A percentile compares a stretch with the other conserved stretches of the same genome.
These are phyloP conservation scores for Protomyces macrosporus DNA, from an alignment of 1,139 yeast species.

Conservation along the genomic window DNA sequence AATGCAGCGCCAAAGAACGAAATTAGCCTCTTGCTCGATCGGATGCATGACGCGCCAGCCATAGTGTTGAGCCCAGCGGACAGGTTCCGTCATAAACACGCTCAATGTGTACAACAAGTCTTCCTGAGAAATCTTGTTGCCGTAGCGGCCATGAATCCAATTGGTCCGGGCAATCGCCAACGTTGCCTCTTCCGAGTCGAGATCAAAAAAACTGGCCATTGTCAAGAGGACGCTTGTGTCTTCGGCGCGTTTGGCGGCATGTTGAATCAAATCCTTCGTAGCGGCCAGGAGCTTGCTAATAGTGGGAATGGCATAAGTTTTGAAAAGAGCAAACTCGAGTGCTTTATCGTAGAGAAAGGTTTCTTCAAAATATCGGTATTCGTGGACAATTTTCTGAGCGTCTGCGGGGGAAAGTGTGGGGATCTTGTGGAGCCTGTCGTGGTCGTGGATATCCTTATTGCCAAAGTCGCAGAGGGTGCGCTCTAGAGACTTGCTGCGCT, in stretches of 20 bases:
- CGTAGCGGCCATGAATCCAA: not conserved
- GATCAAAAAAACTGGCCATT: not conserved
- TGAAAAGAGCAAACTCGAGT: constrained; percentile 8
- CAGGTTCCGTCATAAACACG: not conserved
- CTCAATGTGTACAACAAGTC: constrained; percentile 6
- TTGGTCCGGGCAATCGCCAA: constrained; percentile 3
- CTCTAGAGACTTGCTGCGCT: not conserved
- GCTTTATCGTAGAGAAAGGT: not conserved
- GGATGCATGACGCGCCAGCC: not conserved
- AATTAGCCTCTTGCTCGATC: not conserved
- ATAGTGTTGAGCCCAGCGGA: not conserved
- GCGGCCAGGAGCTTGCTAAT: constrained; percentile 1
- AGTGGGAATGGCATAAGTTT: constrained; percentile 2
- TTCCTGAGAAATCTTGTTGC: not conserved
- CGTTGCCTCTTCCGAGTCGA: constrained; percentile 6
- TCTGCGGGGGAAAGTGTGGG: not conserved
- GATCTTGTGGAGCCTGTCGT: no score
- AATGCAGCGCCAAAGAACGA: constrained; percentile 2
- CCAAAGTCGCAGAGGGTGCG: not conserved
- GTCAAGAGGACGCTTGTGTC: not conserved
- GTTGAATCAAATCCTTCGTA: not conserved
- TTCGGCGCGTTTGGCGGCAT: constrained; percentile 3
- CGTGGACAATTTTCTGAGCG: not conserved
- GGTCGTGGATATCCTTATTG: no score
- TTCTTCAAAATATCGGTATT: not conserved